These are phyloP conservation scores for Musa itinerans DNA, from an alignment of 176 grass and related monocot species.

Conservation along the genomic window DNA sequence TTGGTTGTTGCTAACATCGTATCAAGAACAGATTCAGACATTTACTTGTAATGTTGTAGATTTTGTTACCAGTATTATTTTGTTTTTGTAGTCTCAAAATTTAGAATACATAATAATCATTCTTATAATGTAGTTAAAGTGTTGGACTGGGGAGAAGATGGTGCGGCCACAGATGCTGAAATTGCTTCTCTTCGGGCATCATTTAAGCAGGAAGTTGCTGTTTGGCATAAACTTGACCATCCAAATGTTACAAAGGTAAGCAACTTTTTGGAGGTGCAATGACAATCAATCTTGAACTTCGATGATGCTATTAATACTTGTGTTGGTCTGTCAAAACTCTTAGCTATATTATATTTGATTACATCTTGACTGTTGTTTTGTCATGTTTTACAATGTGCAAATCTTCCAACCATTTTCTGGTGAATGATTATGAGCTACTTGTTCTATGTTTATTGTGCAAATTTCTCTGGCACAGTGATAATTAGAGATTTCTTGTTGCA, in stretches of 20 bases:
- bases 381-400: not conserved
- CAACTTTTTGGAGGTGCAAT: not conserved
- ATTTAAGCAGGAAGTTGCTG: slow-evolving; percentile 56
- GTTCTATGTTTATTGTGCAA: too few species aligned
- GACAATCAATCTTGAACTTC: not conserved
- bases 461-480: too few species aligned
- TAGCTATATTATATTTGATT: too few species aligned
- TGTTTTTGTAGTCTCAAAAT: not conserved
- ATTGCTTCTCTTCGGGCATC: slow-evolving; percentile 36
- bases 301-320: not conserved
- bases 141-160: slow-evolving; percentile 76
- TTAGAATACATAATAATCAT: not conserved
- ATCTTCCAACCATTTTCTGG: not conserved
- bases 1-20: too few species aligned
- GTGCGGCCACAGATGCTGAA: slow-evolving; percentile 40
- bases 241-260: slow-evolving; percentile 69
- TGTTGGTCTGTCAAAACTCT: not conserved
- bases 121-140: slow-evolving; percentile 45
- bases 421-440: not conserved
- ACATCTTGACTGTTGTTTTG: too few species aligned
- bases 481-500: slow-evolving; percentile 18
- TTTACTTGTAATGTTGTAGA: too few species aligned
- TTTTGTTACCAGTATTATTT: too few species aligned
- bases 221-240: slow-evolving; percentile 68
- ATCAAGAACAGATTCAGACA: too few species aligned